Evolutionary conservation across 768 basidiomycete species (phyloP).

Genomic region (Serendipita sp.): DNA sequence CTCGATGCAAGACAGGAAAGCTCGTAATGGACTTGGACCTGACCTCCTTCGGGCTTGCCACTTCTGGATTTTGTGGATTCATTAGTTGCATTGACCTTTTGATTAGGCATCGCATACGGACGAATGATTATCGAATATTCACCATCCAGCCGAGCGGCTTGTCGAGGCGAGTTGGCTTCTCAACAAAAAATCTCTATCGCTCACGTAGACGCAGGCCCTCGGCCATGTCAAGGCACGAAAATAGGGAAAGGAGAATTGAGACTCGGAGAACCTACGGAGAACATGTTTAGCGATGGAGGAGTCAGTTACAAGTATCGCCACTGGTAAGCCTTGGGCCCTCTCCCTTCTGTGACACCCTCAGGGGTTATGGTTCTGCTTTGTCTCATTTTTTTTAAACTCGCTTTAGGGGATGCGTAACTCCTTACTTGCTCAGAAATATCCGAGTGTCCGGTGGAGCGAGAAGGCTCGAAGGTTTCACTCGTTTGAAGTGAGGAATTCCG

Average conservation of each 20-base stretch:
- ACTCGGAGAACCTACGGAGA: neutral
- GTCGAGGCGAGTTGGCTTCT: neutral
- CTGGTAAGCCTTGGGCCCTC: neutral
- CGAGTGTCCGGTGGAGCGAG: conserved; percentile 26
- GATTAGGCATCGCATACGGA: neutral
- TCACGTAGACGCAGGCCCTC: neutral
- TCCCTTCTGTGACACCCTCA: neutral
- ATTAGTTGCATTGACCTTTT: neutral
- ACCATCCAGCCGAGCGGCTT: neutral
- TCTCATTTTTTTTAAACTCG: too few relatives aligned
- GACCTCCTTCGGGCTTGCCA: neutral
- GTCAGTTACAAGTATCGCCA: neutral
- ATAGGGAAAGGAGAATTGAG: neutral
- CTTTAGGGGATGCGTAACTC: conserved; percentile 56
- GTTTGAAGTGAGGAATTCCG: too few relatives aligned
- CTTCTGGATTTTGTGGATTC: neutral
- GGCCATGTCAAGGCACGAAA: neutral
- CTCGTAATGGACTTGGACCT: too few relatives aligned
- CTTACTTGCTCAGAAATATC: conserved; percentile 35
- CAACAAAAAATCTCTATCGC: neutral
- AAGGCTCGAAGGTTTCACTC: conserved; percentile 24
- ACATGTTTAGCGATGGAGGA: neutral
- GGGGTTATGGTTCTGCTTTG: too few relatives aligned
- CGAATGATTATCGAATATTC: neutral
- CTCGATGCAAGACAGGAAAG: too few relatives aligned